Conservation (phyloP, 2,329 filamentous ascomycete species). For the Graphiopsis chlorocephala region DNA sequence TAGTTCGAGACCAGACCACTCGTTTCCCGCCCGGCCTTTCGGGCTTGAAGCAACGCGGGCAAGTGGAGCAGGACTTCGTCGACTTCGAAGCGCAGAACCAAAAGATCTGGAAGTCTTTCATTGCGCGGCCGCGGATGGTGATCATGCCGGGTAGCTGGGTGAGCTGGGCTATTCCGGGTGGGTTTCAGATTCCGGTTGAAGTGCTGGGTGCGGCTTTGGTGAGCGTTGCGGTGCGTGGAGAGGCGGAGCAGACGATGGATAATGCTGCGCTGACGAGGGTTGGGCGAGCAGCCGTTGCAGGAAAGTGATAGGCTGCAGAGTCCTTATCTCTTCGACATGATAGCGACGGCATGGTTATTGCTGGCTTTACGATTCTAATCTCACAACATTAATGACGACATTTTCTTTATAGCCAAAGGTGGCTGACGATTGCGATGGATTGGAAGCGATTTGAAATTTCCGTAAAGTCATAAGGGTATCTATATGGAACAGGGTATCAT, state of each 20-base stretch:
- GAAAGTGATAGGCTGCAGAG: background rate
- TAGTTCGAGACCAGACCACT: slow-evolving; percentile 34
- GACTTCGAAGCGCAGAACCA: slow-evolving; percentile 23
- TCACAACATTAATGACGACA: background rate
- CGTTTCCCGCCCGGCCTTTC: slow-evolving; percentile 20
- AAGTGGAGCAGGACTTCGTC: slow-evolving; percentile 29
- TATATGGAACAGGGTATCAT: background rate
- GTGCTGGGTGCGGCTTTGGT: slow-evolving; percentile 25
- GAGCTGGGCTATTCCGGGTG: slow-evolving; percentile 13
- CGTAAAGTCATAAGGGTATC: background rate
- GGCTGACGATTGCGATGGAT: background rate
- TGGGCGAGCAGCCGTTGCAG: slow-evolving; percentile 17
- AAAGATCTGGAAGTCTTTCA: slow-evolving; percentile 25
- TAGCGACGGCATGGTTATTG: background rate
- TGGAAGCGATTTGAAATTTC: background rate
- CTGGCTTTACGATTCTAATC: background rate
- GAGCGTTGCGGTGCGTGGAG: slow-evolving; percentile 18
- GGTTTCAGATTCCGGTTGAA: slow-evolving; percentile 22
- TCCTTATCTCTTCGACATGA: background rate
- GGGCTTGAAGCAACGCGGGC: slow-evolving; percentile 17
- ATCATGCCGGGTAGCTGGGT: slow-evolving; percentile 19
- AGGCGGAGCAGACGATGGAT: slow-evolving; percentile 18
- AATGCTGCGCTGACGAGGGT: slow-evolving; percentile 21
- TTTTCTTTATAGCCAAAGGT: background rate
- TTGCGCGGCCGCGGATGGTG: slow-evolving; percentile 28